Evolutionary conservation across 352 stramenopile genomes (phyloP), one percentile per base, ranked within the genome.

Genomic region (Phytophthora cajani): DNA sequence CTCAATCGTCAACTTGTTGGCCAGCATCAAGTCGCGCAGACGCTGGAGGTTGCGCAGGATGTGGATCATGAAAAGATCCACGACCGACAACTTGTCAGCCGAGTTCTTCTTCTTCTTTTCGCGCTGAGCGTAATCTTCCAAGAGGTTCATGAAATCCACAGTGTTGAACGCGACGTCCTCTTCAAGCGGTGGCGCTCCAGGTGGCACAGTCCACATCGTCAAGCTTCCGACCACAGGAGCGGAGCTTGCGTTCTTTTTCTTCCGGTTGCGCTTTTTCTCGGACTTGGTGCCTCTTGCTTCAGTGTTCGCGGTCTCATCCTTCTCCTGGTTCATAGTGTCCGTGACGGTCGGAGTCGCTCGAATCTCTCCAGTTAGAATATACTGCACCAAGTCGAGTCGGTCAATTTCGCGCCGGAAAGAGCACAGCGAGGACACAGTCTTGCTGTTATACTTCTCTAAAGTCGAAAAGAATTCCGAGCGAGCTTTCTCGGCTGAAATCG

Each of bases 31-130:
- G 7, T 25, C 38, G 32, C 68, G 63, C 25, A 79, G 58, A 47
- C 60, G 68, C 4, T 58, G 47, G 5, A 79, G 60, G 25, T 76
- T 74, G 3, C 38, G n/a, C 25, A 73, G 1, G 16, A 69, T 71
- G 17, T 74, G 63, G 11, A 79, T 61, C 2, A 77, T n/a, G 42
- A 79, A 79, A 55, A 74, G 40, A 51, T 79, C 59, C 33, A 73
- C 67, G 9, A 79, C 47, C 1, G 72, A 77, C 5, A 79, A 30
- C 6, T 36, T 7, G 1, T 56, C 38, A 4, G 57, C 42, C 0
- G 51, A 44, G 21, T 55, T 7, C 17, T 51, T 54, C 59, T 66
- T 47, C 1, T 54, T 50, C 19, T 62, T 62, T 17, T 71, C 21
- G 10, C 54, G 46, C 25, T 71, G 16, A 11, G 27, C 9, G 46